phyloP scores from a whole-genome alignment of 2,329 filamentous ascomycete species.

The Metarhizium rileyi region DNA sequence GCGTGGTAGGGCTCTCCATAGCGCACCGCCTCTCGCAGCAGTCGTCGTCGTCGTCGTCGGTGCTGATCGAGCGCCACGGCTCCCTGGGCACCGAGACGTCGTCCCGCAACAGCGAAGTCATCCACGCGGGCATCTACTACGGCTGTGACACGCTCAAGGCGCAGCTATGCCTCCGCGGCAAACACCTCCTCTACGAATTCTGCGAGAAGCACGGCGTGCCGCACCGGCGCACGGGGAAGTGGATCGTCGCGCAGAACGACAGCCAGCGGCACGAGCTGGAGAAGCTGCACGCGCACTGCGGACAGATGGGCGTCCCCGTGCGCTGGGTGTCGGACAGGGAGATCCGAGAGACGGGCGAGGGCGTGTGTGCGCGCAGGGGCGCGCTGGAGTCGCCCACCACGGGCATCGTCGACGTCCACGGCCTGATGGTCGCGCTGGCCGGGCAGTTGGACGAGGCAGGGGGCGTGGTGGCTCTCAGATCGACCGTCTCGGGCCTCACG shows the following conservation, averaged over 20 bases:
- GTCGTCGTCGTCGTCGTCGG: slow-evolving; percentile 50
- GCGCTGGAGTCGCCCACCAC: slow-evolving; percentile 79
- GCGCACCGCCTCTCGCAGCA: slow-evolving; percentile 62
- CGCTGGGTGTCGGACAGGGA: slow-evolving; percentile 57
- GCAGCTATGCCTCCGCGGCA: slow-evolving; percentile 68
- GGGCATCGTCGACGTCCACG: slow-evolving; percentile 83
- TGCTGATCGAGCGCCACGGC: slow-evolving; percentile 73
- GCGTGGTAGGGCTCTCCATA: slow-evolving; percentile 69
- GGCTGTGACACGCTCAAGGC: slow-evolving; percentile 69
- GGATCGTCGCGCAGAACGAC: slow-evolving; percentile 82
- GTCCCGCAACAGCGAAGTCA: slow-evolving; percentile 88
- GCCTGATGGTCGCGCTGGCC: slow-evolving; percentile 70
- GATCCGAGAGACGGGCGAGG: slow-evolving; percentile 58
- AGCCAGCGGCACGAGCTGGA: slow-evolving; percentile 56
- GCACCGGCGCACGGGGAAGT: slow-evolving; percentile 73
- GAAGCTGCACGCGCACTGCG: slow-evolving; percentile 37
- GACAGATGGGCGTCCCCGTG: slow-evolving; percentile 51
- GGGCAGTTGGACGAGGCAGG: slow-evolving; percentile 68
- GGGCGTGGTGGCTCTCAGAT: slow-evolving; percentile 63
- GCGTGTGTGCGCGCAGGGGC: slow-evolving; percentile 60
- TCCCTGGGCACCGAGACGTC: slow-evolving; percentile 76
- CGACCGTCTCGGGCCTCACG: slow-evolving; percentile 51
- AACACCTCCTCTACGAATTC: slow-evolving; percentile 66
- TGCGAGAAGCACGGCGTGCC: slow-evolving; percentile 59
- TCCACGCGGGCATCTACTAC: slow-evolving; percentile 94